phyloP scores from a whole-genome alignment of 2,329 filamentous ascomycete species.

The Talaromyces sp. region DNA sequence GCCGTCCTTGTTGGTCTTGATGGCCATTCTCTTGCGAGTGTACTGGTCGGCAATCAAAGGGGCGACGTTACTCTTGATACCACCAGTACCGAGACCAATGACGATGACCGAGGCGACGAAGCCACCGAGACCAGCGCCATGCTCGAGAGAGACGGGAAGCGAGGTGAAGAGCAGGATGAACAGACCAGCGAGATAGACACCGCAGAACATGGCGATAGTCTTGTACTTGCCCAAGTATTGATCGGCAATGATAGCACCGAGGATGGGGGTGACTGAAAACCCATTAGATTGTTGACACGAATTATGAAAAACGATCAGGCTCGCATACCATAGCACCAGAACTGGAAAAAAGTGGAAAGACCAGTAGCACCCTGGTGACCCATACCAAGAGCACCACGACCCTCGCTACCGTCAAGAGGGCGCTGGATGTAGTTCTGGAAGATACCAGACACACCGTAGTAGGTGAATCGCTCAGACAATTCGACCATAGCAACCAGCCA shows the following conservation, averaged over 20 bases:
- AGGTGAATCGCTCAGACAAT: constrained; percentile 58
- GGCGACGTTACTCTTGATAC: constrained; percentile 33
- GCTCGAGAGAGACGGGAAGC: constrained; percentile 50
- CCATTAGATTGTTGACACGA: background rate
- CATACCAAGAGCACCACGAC: constrained; percentile 43
- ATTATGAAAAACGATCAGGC: background rate
- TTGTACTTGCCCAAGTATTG: constrained; percentile 61
- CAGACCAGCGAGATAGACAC: constrained; percentile 49
- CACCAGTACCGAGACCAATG: constrained; percentile 63
- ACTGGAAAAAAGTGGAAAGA: constrained; percentile 53
- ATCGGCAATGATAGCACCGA: constrained; percentile 59
- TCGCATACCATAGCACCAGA: constrained; percentile 48
- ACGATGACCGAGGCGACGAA: constrained; percentile 57
- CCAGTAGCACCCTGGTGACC: constrained; percentile 48
- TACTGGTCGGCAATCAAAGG: constrained; percentile 66
- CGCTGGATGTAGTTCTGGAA: constrained; percentile 55
- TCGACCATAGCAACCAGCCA: constrained; percentile 58
- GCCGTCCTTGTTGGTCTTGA: constrained; percentile 43
- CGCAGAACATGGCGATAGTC: constrained; percentile 47
- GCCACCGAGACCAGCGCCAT: constrained; percentile 53
- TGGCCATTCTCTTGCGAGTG: constrained; percentile 53
- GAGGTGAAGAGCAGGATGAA: constrained; percentile 56
- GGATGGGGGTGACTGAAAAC: constrained; percentile 51
- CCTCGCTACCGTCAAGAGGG: constrained; percentile 38
- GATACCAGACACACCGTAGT: constrained; percentile 43